Base-by-base conservation (phyloP, 495 filamentous ascomycete species). In the Penicillium atrosanguineum region DNA sequence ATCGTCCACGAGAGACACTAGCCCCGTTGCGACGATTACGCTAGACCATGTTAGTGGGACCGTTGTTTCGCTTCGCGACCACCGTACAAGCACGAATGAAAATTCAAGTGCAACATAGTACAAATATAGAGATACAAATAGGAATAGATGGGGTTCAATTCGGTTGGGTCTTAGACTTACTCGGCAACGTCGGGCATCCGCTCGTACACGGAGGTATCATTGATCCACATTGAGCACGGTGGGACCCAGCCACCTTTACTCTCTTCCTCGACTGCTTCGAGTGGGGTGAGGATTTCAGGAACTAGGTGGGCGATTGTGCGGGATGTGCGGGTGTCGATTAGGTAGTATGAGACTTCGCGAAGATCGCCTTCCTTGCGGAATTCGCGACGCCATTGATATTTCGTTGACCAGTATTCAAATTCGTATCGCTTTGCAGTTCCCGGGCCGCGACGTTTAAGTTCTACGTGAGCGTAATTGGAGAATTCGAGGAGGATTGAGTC, bases 381-480 rank as follows among this genome's bases (percentile, higher is more conserved):
- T 28, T 86, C 78, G 28, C 92, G 83, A 66, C 85, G 87, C 94
- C 94, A 98, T 53, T 81, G 79, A 71, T 97, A 98, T 40, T 77
- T 83, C 48, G 83, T 83, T 31, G 88, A 88, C 91, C 91, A 96
- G 76, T 94, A 95, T 69, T 95, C 88, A 58, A 90, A 95, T 49
- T 91, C 88, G 68, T 96, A 96, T 55, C 84, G 84, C 70, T 90
- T 95, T 48, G 79, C 79, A 26, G 80, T 74, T 58, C 84, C 88
- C 25, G 80, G 71, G 9, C 90, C 89, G 40, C 83, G 80, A 34
- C 90, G 81, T 55, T 79, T 84, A 50, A 98, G 73, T 55, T 96
- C 89, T 26, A 97, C 84, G 63, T 94, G 91, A 9, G 94, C 94
- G 65, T 98, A 98, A 72, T 98, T 98, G 50, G 90, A 94, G 68